Percentiles rank a stretch among this genome's conserved stretches.
Evolutionary conservation across 1,284 basidiomycete genomes (phyloP).

Genomic region (Coniferiporia sulphurascens): DNA sequence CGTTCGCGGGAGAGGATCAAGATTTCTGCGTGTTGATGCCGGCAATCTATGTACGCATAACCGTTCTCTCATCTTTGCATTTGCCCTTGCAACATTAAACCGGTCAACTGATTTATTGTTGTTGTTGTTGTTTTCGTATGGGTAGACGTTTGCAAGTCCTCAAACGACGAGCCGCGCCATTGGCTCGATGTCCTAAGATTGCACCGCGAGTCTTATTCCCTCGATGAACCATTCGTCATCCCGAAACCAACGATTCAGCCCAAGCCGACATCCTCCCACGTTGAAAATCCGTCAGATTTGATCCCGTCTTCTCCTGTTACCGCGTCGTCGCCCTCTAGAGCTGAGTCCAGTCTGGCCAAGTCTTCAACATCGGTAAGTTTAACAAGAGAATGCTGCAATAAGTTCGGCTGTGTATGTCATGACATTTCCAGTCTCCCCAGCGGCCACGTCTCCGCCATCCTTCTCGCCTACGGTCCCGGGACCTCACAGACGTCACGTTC

Average conservation of each 20-base stretch:
- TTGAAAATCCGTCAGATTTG: neutral
- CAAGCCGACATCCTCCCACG: constrained; percentile 6
- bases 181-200: constrained; percentile 48
- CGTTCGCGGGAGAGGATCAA: constrained; percentile 35
- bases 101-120: neutral
- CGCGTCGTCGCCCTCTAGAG: constrained; percentile 16
- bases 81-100: too few species aligned
- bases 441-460: constrained; percentile 56
- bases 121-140: constrained; percentile 10
- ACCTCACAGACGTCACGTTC: constrained; percentile 64
- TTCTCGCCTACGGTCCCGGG: constrained; percentile 53
- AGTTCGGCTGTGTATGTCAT: neutral
- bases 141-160: constrained; percentile 42
- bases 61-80: neutral
- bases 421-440: constrained; percentile 33
- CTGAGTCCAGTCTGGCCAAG: constrained; percentile 12
- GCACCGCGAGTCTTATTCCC: constrained; percentile 49
- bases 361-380: constrained; percentile 20
- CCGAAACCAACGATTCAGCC: constrained; percentile 25
- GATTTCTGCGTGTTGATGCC: constrained; percentile 42
- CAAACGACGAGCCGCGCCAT: constrained; percentile 58
- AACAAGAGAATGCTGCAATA: constrained; percentile 19
- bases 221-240: constrained; percentile 43
- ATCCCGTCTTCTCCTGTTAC: constrained; percentile 20
- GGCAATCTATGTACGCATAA: constrained; percentile 34